Base-by-base conservation (phyloP, 2,329 filamentous ascomycete species). In the Daldinia sp. region DNA sequence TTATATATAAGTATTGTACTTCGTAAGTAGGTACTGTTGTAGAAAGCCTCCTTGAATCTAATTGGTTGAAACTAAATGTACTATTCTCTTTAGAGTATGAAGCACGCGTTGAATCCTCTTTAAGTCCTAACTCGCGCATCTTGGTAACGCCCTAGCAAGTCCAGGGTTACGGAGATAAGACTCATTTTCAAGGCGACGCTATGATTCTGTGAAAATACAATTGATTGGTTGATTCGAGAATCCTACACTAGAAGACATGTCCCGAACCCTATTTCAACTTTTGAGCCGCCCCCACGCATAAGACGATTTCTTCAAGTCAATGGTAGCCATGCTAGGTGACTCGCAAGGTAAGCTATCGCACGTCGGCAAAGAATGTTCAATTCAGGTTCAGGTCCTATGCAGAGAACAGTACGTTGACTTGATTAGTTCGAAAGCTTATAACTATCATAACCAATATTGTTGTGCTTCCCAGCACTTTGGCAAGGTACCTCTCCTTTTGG, bases 251-350 rank as follows among this genome's bases (percentile, higher is more conserved):
- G 21, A 19, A 13, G 6, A 2, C 13, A 43, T 23, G 6, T 23
- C 21, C 19, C 39, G 21, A 45, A 45, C 19, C 39, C 39, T 45
- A 45, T 45, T 45, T 45, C 21, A 45, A 45, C 39, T 45, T n/a
- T 45, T 45, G 21, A 45, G 21, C 21, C 11, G 39, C 39, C 39
- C 39, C 39, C 39, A 45, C 13, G 21, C 6, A 27, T 13, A 13
- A 13, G 8, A 43, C 6, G 15, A 25, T n/a, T 15, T 45, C 39
- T 41, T 21, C n/a, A 10, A 23, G 11, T 43, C 13, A 25, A 15
- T 45, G 3, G 11, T 6, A 2, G 13, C 27, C 8, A 45, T 45
- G 7, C 15, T 13, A 27, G 6, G 27, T 15, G 2, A 4, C 13
- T 45, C 11, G 2, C 21, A 27, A 25, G 1, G 13, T 27, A 6